These are phyloP conservation scores for Voacanga thouarsii DNA, from an alignment of 257 asterid species.

Conservation along the genomic window DNA sequence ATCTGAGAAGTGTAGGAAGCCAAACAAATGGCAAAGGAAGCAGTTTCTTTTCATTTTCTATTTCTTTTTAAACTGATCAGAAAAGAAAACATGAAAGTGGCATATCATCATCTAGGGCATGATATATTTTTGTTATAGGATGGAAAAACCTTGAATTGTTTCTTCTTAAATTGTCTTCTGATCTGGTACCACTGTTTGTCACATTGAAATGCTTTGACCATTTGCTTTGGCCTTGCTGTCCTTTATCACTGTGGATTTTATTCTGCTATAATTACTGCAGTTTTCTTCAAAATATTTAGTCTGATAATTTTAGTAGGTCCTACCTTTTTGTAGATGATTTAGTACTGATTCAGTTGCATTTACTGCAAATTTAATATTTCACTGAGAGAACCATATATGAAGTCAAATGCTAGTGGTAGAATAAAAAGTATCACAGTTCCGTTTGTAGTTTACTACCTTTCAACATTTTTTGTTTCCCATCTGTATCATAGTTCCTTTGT, in stretches of 20 bases:
- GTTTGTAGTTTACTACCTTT: too few relatives aligned
- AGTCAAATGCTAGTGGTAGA: too few relatives aligned
- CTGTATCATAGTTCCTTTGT: too few relatives aligned
- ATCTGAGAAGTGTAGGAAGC: not conserved
- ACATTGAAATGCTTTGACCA: not conserved
- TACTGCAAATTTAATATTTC: too few relatives aligned
- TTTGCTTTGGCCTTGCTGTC: not conserved
- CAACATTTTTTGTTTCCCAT: too few relatives aligned
- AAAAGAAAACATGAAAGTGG: too few relatives aligned
- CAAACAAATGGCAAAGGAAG: not conserved
- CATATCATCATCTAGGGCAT: too few relatives aligned
- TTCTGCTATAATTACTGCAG: not conserved
- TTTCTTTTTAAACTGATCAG: not conserved
- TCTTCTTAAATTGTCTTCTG: not conserved
- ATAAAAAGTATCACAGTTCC: too few relatives aligned
- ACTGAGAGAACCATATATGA: too few relatives aligned
- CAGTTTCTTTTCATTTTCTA: not conserved
- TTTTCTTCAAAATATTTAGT: not conserved
- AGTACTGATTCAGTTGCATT: too few relatives aligned
- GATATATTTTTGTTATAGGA: too few relatives aligned
- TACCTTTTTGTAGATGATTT: not conserved
- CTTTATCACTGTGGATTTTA: not conserved
- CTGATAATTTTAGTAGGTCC: too few relatives aligned
- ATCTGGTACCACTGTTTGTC: not conserved
- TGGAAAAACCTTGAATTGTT: not conserved